Evolutionary conservation across 2,329 filamentous ascomycete genomes (phyloP).

Genomic region (Thelonectria rubi): DNA sequence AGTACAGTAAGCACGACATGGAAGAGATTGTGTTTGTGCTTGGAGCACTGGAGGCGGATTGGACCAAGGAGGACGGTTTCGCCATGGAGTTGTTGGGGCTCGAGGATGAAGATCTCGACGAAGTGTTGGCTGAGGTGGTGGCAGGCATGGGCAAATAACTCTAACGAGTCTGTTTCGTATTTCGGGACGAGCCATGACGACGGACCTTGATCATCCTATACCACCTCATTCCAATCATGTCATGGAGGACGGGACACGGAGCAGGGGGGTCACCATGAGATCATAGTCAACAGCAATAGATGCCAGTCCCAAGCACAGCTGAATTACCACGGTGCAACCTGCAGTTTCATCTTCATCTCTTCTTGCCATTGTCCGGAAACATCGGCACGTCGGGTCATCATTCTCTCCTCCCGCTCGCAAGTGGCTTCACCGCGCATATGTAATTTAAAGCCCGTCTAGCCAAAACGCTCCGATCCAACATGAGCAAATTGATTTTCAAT

Average conservation of each 20-base stretch:
- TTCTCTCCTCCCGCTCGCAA: slow-evolving; percentile 6
- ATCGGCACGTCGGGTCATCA: slow-evolving; percentile 22
- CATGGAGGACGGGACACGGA: background rate
- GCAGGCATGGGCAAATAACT: slow-evolving; percentile 31
- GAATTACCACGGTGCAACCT: background rate
- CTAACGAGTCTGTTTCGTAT: background rate
- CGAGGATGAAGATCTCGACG: slow-evolving; percentile 57
- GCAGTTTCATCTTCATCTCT: slow-evolving; percentile 1
- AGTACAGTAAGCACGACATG: slow-evolving; percentile 46
- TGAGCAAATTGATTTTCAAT: slow-evolving; percentile 7
- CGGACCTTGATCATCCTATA: background rate
- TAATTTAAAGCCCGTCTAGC: slow-evolving; percentile 1
- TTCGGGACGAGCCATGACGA: background rate
- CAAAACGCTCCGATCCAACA: slow-evolving; percentile 10
- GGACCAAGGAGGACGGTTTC: slow-evolving; percentile 55
- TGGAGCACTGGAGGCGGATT: slow-evolving; percentile 58
- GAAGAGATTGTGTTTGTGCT: slow-evolving; percentile 61
- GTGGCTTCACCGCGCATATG: background rate
- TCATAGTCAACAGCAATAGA: background rate
- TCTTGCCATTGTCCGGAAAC: background rate
- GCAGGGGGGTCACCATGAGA: background rate
- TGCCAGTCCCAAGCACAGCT: background rate
- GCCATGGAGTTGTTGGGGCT: slow-evolving; percentile 58
- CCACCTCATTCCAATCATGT: background rate
- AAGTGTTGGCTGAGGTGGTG: slow-evolving; percentile 50